These are phyloP conservation scores for Torulaspora microellipsoides DNA, from an alignment of 805 yeast genomes.

Conservation along the genomic window DNA sequence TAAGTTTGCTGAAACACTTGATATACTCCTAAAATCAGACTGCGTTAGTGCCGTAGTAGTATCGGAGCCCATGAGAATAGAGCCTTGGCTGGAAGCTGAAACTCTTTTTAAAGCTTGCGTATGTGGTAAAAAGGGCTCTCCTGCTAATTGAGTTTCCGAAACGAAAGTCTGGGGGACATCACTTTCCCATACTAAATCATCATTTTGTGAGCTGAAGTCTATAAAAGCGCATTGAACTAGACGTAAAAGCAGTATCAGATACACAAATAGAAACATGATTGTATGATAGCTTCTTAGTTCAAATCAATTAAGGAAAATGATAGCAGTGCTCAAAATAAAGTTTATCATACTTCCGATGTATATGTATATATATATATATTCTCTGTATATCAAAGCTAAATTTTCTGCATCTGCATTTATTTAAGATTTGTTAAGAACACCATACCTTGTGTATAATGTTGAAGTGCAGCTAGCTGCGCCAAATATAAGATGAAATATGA, in stretches of 20 bases:
- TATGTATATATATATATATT: too few relatives aligned
- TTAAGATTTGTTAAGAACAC: too few relatives aligned
- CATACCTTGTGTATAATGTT: too few relatives aligned
- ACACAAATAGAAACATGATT: background rate
- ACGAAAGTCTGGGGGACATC: conserved; percentile 2
- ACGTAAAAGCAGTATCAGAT: background rate
- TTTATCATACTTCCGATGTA: too few relatives aligned
- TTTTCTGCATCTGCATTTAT: too few relatives aligned
- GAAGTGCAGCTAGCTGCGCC: too few relatives aligned
- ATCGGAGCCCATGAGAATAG: background rate
- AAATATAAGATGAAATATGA: too few relatives aligned
- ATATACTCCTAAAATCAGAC: background rate
- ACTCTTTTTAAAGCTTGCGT: background rate
- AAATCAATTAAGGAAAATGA: too few relatives aligned
- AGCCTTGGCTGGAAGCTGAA: conserved; percentile 4
- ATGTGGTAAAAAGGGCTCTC: conserved; percentile 9
- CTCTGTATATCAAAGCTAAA: too few relatives aligned
- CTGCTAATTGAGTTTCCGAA: conserved; percentile 3
- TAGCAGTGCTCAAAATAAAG: too few relatives aligned
- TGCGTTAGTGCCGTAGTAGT: background rate
- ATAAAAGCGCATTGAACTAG: conserved; percentile 2
- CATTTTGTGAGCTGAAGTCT: background rate
- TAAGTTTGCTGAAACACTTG: background rate
- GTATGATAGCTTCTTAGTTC: too few relatives aligned
- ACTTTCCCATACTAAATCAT: conserved; percentile 7